Conservation (phyloP, 2,329 filamentous ascomycete genomes). For the Calonectria multiphialidica region DNA sequence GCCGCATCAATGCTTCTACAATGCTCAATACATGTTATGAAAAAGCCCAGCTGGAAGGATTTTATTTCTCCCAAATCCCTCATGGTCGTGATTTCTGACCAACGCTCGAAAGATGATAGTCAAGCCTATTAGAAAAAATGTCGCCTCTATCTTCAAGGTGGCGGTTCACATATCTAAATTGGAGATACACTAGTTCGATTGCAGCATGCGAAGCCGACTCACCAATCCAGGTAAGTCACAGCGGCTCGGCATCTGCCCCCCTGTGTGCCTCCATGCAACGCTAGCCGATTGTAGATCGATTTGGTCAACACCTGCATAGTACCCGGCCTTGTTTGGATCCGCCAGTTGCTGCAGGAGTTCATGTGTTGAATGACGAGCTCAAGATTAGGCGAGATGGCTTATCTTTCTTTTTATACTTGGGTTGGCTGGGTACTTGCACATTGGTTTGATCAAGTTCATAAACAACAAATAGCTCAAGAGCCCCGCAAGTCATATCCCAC, state of each 20-base stretch:
- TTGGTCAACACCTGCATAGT: background rate
- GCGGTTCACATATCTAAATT: background rate
- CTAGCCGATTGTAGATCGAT: background rate
- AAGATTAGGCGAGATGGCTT: too few species aligned
- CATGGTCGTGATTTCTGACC: too few species aligned
- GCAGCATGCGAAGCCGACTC: background rate
- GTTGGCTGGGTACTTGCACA: too few species aligned
- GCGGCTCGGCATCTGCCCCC: background rate
- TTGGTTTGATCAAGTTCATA: too few species aligned
- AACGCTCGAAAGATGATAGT: too few species aligned
- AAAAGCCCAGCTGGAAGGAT: too few species aligned
- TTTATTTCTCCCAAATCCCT: too few species aligned
- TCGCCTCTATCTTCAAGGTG: background rate
- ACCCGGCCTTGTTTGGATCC: background rate
- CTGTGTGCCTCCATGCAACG: background rate
- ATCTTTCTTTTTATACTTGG: too few species aligned
- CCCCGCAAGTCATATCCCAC: too few species aligned
- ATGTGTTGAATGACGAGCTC: background rate
- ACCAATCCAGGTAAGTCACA: background rate
- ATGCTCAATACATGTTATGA: too few species aligned
- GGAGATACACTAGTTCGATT: background rate
- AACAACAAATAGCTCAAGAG: too few species aligned
- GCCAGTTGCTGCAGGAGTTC: background rate
- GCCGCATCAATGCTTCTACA: too few species aligned
- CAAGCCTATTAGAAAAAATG: background rate